Evolutionary conservation across 768 basidiomycete genomes (phyloP).

Genomic region (Chalciporus sphaerocephalus): DNA sequence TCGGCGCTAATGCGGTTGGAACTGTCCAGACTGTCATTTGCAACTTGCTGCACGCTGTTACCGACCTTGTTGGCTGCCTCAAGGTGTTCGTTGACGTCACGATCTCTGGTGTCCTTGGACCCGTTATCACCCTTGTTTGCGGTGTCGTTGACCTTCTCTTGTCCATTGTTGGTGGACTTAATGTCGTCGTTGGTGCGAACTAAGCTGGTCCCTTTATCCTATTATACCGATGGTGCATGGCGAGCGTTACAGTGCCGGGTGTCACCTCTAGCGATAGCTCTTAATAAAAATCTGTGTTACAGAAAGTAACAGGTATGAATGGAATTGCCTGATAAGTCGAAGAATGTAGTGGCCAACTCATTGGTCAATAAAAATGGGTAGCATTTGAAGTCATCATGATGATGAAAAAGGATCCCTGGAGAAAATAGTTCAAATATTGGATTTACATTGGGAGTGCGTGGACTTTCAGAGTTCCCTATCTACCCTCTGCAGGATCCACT

Average conservation of each 20-base stretch:
- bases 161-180: not conserved
- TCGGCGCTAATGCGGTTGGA: slow-evolving; percentile 1
- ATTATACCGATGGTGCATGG: slow-evolving; percentile 6
- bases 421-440: no score
- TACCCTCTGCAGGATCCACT: no score
- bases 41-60: slow-evolving; percentile 11
- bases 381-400: no score
- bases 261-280: not conserved
- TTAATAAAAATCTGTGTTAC: not conserved
- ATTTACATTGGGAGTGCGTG: no score
- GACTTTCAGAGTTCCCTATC: no score
- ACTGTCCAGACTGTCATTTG: slow-evolving; percentile 2
- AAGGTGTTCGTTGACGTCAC: slow-evolving; percentile 3
- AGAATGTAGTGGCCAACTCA: no score
- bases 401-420: no score
- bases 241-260: slow-evolving; percentile 10
- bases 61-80: slow-evolving; percentile 11
- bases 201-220: not conserved
- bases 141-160: not conserved
- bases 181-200: not conserved
- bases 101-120: slow-evolving; percentile 5
- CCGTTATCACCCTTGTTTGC: slow-evolving; percentile 6
- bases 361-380: no score
- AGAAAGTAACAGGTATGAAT: no score
- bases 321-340: no score